These are phyloP conservation scores for Lipomyces spencermartinsiae DNA, from an alignment of 805 yeast genomes.

Conservation along the genomic window DNA sequence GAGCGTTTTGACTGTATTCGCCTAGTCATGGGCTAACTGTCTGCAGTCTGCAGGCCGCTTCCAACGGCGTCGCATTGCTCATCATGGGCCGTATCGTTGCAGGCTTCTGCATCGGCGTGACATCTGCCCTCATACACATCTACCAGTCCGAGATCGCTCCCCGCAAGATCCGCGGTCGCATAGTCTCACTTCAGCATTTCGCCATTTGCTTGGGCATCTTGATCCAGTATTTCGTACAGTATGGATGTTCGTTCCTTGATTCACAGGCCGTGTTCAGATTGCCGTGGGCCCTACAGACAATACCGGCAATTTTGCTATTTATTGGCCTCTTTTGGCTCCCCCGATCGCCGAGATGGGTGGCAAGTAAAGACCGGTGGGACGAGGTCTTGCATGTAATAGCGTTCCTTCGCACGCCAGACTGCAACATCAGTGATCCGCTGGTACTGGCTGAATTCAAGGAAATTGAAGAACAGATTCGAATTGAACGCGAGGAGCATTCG, in stretches of 20 bases:
- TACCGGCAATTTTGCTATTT: constrained; percentile 70
- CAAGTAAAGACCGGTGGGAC: constrained; percentile 64
- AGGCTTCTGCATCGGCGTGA: constrained; percentile 83
- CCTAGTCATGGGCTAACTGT: constrained; percentile 6
- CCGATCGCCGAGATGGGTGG: constrained; percentile 88
- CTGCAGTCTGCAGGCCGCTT: constrained; percentile 1
- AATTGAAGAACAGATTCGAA: constrained; percentile 77
- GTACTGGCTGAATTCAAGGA: constrained; percentile 77
- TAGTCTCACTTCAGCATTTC: constrained; percentile 85
- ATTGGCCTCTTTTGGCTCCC: constrained; percentile 78
- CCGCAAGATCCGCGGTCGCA: constrained; percentile 78
- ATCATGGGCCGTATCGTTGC: constrained; percentile 74
- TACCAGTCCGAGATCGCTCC: no score
- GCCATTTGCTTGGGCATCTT: constrained; percentile 53
- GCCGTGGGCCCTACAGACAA: constrained; percentile 58
- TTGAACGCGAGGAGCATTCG: constrained; percentile 55
- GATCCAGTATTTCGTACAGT: constrained; percentile 27
- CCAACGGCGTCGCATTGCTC: constrained; percentile 4
- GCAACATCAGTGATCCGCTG: constrained; percentile 68
- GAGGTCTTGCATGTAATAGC: constrained; percentile 76
- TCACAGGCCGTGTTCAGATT: constrained; percentile 64
- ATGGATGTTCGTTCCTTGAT: no score
- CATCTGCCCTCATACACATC: constrained; percentile 82
- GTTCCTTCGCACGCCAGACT: constrained; percentile 84
- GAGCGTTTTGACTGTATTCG: not conserved